A percentile compares a stretch with the other conserved stretches of the same genome.
phyloP scores from a whole-genome alignment of 495 filamentous ascomycete species.

The Aspergillus taichungensis region DNA sequence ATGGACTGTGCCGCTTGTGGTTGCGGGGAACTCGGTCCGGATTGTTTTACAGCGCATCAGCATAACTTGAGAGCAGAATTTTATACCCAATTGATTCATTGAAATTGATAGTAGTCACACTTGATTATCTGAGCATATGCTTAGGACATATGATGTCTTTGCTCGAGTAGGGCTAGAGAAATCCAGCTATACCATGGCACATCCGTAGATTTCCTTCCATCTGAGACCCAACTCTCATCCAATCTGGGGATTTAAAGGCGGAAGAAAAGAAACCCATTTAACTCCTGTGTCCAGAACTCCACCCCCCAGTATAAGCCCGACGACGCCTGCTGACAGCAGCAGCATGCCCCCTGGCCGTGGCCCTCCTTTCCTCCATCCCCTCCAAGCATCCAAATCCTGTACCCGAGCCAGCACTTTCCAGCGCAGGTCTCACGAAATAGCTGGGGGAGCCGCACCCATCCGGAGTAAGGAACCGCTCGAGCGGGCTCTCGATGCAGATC shows the following conservation, averaged over 20 bases:
- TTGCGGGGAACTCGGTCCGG: not conserved
- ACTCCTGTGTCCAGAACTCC: not conserved
- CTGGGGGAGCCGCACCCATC: slow-evolving; percentile 12
- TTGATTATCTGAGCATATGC: too few relatives aligned
- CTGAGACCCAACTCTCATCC: too few relatives aligned
- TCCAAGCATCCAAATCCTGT: slow-evolving; percentile 11
- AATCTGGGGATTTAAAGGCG: too few relatives aligned
- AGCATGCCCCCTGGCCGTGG: slow-evolving; percentile 3
- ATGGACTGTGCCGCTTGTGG: slow-evolving; percentile 1
- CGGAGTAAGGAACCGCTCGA: slow-evolving; percentile 19
- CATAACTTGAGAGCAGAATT: slow-evolving; percentile 1
- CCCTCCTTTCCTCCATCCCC: slow-evolving; percentile 5
- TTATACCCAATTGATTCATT: slow-evolving; percentile 9
- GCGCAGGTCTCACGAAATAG: slow-evolving; percentile 8
- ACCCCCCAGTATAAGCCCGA: not conserved
- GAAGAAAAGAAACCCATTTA: too few relatives aligned
- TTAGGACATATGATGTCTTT: not conserved
- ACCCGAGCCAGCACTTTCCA: slow-evolving; percentile 2
- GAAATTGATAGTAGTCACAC: too few relatives aligned
- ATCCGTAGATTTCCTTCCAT: too few relatives aligned
- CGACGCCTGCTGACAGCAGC: not conserved
- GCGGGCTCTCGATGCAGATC: slow-evolving; percentile 9
- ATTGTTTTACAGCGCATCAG: not conserved
- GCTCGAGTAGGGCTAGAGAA: too few relatives aligned
- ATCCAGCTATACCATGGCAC: too few relatives aligned